phyloP scores from a whole-genome alignment of 257 asterid genomes.

The Plantago elongata region DNA sequence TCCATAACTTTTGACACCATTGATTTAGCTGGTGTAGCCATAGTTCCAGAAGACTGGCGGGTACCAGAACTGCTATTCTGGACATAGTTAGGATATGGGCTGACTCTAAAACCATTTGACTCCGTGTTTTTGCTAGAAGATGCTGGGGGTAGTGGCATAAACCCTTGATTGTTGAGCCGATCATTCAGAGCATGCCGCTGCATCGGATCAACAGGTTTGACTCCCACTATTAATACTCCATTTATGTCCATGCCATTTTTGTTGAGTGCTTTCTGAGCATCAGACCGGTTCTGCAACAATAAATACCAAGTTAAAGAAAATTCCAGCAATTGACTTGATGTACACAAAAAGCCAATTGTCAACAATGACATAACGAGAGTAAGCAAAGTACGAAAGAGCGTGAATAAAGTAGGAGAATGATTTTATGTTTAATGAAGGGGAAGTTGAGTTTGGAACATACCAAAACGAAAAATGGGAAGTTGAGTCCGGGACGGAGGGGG shows the following conservation, averaged over 20 bases:
- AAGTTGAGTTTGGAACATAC: too few relatives aligned
- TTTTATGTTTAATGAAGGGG: too few relatives aligned
- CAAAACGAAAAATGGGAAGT: too few relatives aligned
- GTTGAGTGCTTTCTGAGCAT: constrained; percentile 85
- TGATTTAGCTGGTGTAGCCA: constrained; percentile 89
- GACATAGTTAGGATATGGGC: constrained; percentile 53
- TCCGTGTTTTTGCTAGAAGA: constrained; percentile 46
- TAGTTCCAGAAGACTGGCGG: constrained; percentile 53
- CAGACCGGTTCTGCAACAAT: constrained; percentile 62
- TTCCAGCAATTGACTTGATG: background rate
- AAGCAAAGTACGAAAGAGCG: too few relatives aligned
- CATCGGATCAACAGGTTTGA: constrained; percentile 79
- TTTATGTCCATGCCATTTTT: constrained; percentile 78
- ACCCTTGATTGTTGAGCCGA: constrained; percentile 69
- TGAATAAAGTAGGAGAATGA: too few relatives aligned
- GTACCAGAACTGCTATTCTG: constrained; percentile 53
- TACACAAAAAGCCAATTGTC: too few relatives aligned
- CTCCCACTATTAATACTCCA: constrained; percentile 89
- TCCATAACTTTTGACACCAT: constrained; percentile 83
- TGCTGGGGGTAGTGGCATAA: constrained; percentile 64
- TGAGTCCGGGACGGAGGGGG: too few relatives aligned
- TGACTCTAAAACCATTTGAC: constrained; percentile 43
- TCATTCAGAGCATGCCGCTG: constrained; percentile 70
- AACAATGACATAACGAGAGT: too few relatives aligned
- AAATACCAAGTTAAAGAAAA: constrained; percentile 9